These are phyloP conservation scores for Cucumis variabilis DNA, from an alignment of 331 rosid genomes.

Conservation along the genomic window DNA sequence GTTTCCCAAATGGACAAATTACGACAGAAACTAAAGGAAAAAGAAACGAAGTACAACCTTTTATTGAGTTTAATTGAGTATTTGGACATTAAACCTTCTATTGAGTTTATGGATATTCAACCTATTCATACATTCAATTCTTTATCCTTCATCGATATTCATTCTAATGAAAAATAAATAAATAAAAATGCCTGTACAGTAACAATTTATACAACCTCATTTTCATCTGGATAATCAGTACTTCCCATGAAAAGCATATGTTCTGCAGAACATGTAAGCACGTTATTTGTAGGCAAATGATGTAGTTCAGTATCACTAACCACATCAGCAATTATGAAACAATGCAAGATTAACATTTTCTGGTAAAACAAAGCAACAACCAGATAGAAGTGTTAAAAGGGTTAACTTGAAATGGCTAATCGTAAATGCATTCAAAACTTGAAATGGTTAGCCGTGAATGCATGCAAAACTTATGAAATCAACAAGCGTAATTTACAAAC, in stretches of 20 bases:
- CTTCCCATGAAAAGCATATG: conserved; percentile 99
- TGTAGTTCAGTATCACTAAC: background rate
- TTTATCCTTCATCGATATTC: background rate
- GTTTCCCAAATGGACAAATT: no score
- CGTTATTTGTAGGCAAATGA: background rate
- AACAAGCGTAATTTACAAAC: conserved; percentile 4
- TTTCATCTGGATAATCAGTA: conserved; percentile 89
- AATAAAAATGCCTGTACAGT: conserved; percentile 7
- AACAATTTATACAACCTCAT: conserved; percentile 70
- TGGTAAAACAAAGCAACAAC: background rate
- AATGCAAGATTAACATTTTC: background rate
- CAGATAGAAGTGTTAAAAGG: background rate
- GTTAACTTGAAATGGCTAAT: background rate
- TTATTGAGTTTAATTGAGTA: background rate
- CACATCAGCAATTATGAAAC: background rate
- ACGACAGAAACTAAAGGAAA: no score
- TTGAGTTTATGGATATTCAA: background rate
- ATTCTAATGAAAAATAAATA: background rate
- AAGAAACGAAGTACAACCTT: no score
- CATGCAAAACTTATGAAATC: background rate
- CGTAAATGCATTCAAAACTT: background rate
- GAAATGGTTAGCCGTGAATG: background rate
- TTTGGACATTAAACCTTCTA: background rate
- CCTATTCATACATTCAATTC: background rate
- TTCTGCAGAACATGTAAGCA: conserved; percentile 57